Base-by-base conservation (phyloP, 164 flowering plant species). In the Aristolochia fimbriata region DNA sequence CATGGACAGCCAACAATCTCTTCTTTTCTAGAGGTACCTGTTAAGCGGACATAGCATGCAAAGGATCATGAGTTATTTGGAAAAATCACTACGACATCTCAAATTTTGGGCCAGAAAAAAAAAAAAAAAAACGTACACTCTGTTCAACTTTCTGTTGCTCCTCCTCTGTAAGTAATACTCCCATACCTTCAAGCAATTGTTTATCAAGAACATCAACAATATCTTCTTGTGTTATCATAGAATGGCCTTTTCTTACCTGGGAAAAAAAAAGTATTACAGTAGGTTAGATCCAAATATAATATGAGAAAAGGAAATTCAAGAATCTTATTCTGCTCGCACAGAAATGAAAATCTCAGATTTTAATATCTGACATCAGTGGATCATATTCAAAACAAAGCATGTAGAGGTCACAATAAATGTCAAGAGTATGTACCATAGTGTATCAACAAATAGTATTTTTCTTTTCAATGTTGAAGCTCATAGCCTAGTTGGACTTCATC, bases 171-270 rank as follows among this genome's bases (percentile, higher is more conserved):
- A 93, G 92, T 51, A 93, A 83, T 37, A 93, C 96, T 53, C 97
- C 97, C 97, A 90, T 90, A 27, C 97, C 97, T 79, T 93, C 97
- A 47, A 93, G 97, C 75, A 93, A 79, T 73, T 87, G 96, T 62
- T 93, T 93, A 68, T 93, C 99, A 60, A 93, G 71, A 52, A 90
- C 99, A 74, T 90, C 97, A 79, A 86, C 71, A 22, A 93, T 77
- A 68, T 93, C 99, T 67, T 84, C 76, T 74, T 93, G 99, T 62
- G 50, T 73, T 55, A 93, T 90, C 70, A 71, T 79, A 51, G 86
- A 55, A 76, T 85, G 94, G 47, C 92, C 96, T 74, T 85, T 90
- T 72, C 97, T 83, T 57, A 93, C 96, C 99, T 93, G 81, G 51
- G 65, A 70, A 19, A 10, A 19, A 10, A 52, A 37, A 47, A 41